These are phyloP conservation scores for Paraphoma chrysanthemicola DNA, from an alignment of 2,329 filamentous ascomycete genomes.

Conservation along the genomic window DNA sequence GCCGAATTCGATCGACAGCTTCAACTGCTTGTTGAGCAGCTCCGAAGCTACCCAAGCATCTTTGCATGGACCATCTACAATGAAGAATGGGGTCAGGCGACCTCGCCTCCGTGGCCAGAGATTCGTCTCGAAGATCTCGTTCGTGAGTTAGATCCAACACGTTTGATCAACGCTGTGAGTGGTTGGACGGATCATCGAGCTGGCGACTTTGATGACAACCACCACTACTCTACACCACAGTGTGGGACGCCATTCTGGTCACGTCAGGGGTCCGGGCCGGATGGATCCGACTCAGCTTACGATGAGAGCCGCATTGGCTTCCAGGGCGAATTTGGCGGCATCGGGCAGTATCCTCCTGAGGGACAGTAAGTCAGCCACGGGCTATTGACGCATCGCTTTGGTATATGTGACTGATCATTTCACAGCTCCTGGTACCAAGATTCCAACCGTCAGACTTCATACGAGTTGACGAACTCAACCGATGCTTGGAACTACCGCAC, in stretches of 20 bases:
- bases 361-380: slow-evolving; percentile 54
- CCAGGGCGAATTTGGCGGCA: slow-evolving; percentile 75
- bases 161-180: slow-evolving; percentile 67
- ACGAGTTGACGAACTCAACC: slow-evolving; percentile 67
- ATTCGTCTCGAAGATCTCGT: slow-evolving; percentile 63
- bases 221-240: slow-evolving; percentile 75
- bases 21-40: slow-evolving; percentile 66
- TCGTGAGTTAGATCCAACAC: slow-evolving; percentile 65
- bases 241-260: slow-evolving; percentile 75
- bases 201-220: slow-evolving; percentile 72
- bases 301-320: slow-evolving; percentile 68
- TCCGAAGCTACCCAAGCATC: slow-evolving; percentile 70
- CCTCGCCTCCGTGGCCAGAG: slow-evolving; percentile 59
- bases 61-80: slow-evolving; percentile 74
- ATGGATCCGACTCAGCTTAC: slow-evolving; percentile 58
- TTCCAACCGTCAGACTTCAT: slow-evolving; percentile 65
- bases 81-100: slow-evolving; percentile 73
- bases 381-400: no score
- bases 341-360: slow-evolving; percentile 62
- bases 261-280: slow-evolving; percentile 55
- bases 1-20: slow-evolving; percentile 71
- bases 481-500: slow-evolving; percentile 72
- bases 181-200: slow-evolving; percentile 74
- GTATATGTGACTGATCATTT: background rate
- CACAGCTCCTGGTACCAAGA: slow-evolving; percentile 68